phyloP scores from a whole-genome alignment of 2,329 filamentous ascomycete species.

The Cordyceps cicadae region DNA sequence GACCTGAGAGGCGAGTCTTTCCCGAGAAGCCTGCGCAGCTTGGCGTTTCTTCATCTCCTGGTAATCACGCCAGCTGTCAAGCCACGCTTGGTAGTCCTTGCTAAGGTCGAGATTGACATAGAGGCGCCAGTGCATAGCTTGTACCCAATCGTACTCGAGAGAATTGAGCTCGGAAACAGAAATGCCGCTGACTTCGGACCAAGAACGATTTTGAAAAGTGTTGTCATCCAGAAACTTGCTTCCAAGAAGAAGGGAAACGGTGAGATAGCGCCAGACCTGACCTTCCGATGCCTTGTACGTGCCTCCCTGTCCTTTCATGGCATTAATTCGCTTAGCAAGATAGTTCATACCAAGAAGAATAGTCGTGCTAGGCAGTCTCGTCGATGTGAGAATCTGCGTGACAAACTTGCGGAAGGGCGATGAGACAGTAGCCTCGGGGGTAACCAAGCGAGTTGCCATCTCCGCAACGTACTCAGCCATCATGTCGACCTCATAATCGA shows the following conservation, averaged over 20 bases:
- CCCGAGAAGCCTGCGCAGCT: constrained; percentile 39
- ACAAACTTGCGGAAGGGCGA: constrained; percentile 86
- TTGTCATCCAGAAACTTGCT: constrained; percentile 97
- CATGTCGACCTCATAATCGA: constrained; percentile 93
- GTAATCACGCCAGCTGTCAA: constrained; percentile 53
- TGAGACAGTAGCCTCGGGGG: constrained; percentile 46
- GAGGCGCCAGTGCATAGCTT: constrained; percentile 72
- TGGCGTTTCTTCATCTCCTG: constrained; percentile 46
- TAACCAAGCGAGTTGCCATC: constrained; percentile 60
- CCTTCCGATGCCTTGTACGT: constrained; percentile 54
- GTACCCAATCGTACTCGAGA: constrained; percentile 82
- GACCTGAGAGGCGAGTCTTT: constrained; percentile 40
- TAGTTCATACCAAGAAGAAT: constrained; percentile 89
- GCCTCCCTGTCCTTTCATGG: constrained; percentile 46
- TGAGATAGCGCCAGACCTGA: constrained; percentile 80
- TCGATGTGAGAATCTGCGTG: constrained; percentile 81
- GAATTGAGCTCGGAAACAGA: constrained; percentile 74
- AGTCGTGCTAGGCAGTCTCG: constrained; percentile 80
- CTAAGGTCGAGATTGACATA: constrained; percentile 76
- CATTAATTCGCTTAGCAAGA: constrained; percentile 72
- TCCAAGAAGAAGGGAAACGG: constrained; percentile 73
- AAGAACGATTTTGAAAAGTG: constrained; percentile 94
- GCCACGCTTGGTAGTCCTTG: constrained; percentile 60
- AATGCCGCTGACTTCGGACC: constrained; percentile 92
- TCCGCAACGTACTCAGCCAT: constrained; percentile 95